Conservation (phyloP, 306 rosid species). For the Castanea crenata region DNA sequence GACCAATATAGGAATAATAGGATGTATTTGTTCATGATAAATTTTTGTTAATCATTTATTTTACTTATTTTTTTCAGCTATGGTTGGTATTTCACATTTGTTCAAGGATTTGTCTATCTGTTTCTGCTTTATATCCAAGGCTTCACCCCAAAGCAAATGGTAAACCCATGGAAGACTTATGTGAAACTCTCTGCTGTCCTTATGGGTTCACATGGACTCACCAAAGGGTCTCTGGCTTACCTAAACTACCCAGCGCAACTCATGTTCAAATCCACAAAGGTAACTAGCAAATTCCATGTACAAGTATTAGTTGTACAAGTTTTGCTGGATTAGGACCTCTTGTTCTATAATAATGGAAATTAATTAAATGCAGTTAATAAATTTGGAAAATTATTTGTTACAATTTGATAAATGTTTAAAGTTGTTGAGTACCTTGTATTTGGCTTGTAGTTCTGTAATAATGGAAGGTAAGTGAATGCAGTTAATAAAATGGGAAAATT, state of each 20-base stretch:
- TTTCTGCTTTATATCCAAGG: slow-evolving; percentile 87
- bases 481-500: not conserved
- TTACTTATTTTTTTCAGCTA: slow-evolving; percentile 61
- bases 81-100: slow-evolving; percentile 99
- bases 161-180: slow-evolving; percentile 98
- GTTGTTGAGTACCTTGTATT: not conserved
- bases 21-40: not conserved
- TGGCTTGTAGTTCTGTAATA: not conserved
- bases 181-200: slow-evolving; percentile 91
- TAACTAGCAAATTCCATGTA: slow-evolving; percentile 18
- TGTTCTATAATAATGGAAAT: not conserved
- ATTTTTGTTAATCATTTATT: slow-evolving; percentile 8
- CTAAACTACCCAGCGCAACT: slow-evolving; percentile 99
- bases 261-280: slow-evolving; percentile 99
- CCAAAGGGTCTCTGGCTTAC: slow-evolving; percentile 94
- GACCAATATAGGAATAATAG: too few species aligned
- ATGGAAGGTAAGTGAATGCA: not conserved
- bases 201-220: slow-evolving; percentile 97
- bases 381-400: not conserved
- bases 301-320: slow-evolving; percentile 10
- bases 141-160: slow-evolving; percentile 94
- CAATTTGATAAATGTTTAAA: not conserved
- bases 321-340: slow-evolving; percentile 12
- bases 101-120: slow-evolving; percentile 94
- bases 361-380: not conserved